These are phyloP conservation scores for Pascua sp. DNA, from an alignment of 1,284 basidiomycete species.

Conservation along the genomic window DNA sequence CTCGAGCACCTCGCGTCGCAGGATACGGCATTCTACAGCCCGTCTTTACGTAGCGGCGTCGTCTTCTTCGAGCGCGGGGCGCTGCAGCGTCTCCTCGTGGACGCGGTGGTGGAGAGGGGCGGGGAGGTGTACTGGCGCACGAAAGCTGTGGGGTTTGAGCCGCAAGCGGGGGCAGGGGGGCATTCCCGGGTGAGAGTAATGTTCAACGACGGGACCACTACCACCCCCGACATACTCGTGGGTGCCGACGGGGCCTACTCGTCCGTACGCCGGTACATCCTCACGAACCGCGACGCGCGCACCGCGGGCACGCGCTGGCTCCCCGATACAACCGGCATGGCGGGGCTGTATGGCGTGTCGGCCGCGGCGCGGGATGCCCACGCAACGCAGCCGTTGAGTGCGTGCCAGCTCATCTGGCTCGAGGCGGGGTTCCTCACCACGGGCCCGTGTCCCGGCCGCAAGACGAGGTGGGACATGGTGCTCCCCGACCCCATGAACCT, in stretches of 20 bases:
- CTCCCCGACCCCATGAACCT: background rate
- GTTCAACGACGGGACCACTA: background rate
- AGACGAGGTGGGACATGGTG: background rate
- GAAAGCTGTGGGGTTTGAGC: background rate
- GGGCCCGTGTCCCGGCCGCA: background rate
- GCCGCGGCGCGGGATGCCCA: background rate
- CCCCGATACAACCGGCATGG: background rate
- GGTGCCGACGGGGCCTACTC: constrained; percentile 6
- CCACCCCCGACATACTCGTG: background rate
- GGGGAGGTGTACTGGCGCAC: background rate
- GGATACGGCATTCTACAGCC: background rate
- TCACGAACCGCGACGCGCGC: too few relatives aligned
- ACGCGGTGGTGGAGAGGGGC: background rate
- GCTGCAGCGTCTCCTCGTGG: background rate
- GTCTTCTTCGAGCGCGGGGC: constrained; percentile 1
- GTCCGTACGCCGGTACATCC: background rate
- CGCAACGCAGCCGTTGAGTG: background rate
- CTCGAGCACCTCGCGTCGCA: background rate
- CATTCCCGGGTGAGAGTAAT: background rate
- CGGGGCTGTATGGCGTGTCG: constrained; percentile 1
- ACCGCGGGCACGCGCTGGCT: too few relatives aligned
- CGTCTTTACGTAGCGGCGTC: background rate
- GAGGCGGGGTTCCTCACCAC: constrained; percentile 3
- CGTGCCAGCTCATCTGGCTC: background rate
- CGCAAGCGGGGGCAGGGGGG: too few relatives aligned